These are phyloP conservation scores for Cubamyces sp. DNA, from an alignment of 768 basidiomycete species.

Conservation along the genomic window DNA sequence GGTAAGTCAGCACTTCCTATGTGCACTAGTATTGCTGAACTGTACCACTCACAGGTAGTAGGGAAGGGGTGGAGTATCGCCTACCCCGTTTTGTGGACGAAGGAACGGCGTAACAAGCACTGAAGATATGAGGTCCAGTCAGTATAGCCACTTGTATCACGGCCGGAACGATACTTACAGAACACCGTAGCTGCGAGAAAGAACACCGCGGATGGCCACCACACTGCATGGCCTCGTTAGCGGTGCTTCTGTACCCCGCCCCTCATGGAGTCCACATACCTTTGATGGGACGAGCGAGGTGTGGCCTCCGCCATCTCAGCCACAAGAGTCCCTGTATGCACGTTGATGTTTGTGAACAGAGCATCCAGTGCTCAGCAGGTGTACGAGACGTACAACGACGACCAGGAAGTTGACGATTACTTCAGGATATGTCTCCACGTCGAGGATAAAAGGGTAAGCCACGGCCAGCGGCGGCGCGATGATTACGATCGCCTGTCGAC, in stretches of 20 bases:
- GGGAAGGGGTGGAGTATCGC: conserved; percentile 62
- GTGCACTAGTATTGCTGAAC: neutral
- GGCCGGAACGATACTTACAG: conserved; percentile 40
- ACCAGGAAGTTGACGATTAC: conserved; percentile 62
- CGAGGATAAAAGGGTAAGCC: conserved; percentile 64
- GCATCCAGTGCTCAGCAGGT: neutral
- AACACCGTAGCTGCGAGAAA: conserved; percentile 55
- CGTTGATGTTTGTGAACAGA: neutral
- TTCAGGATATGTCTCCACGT: conserved; percentile 53
- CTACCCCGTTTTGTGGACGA: conserved; percentile 53
- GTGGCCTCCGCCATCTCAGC: conserved; percentile 53
- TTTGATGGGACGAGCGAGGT: conserved; percentile 55
- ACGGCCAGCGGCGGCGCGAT: conserved; percentile 54
- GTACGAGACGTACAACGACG: conserved; percentile 44
- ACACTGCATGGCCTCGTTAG: conserved; percentile 38
- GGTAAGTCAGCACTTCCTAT: neutral
- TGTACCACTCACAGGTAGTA: conserved; percentile 47
- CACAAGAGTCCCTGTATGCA: conserved; percentile 57
- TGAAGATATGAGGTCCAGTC: conserved; percentile 25
- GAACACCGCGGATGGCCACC: conserved; percentile 58
- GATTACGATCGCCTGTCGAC: conserved; percentile 49
- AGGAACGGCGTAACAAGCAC: conserved; percentile 62
- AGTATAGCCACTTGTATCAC: neutral
- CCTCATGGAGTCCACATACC: conserved; percentile 30
- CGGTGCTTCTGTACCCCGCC: too few species aligned